phyloP scores from a whole-genome alignment of 2,329 filamentous ascomycete species.

The Neocatenulostroma microsporum region DNA sequence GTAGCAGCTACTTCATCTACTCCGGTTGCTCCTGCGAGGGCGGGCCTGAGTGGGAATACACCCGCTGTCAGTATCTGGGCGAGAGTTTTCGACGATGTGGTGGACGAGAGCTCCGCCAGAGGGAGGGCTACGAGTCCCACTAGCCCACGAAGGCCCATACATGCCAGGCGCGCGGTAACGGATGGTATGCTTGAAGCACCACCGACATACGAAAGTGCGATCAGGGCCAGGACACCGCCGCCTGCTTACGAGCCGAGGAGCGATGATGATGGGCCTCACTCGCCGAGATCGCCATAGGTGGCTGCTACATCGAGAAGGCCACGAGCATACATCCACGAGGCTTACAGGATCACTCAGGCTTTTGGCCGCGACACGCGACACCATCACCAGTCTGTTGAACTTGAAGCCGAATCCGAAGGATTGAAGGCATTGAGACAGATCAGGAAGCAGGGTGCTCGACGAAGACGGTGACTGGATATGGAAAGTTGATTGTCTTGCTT shows the following conservation, averaged over 20 bases:
- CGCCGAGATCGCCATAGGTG: conserved; percentile 9
- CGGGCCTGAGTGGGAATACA: no score
- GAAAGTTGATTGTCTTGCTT: no score
- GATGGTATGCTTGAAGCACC: conserved; percentile 21
- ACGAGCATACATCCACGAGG: no score
- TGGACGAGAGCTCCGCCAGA: conserved; percentile 13
- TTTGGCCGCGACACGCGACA: no score
- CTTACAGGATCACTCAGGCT: no score
- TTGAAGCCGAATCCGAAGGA: no score
- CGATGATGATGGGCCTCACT: conserved; percentile 18
- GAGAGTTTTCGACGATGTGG: conserved; percentile 21
- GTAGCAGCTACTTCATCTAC: not conserved
- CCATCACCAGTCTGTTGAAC: no score
- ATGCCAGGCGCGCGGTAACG: conserved; percentile 19
- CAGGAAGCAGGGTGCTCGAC: no score
- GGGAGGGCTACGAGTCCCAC: conserved; percentile 6
- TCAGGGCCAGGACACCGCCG: conserved; percentile 23
- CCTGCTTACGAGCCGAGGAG: conserved; percentile 26
- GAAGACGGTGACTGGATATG: no score
- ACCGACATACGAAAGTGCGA: conserved; percentile 24
- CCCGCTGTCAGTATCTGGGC: conserved; percentile 27
- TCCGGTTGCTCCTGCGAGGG: no score
- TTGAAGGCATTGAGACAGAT: no score
- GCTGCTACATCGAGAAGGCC: no score
- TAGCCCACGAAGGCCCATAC: conserved; percentile 12